Evolutionary conservation across 2,329 filamentous ascomycete species (phyloP).

Genomic region (Pseudogymnoascus sp.): DNA sequence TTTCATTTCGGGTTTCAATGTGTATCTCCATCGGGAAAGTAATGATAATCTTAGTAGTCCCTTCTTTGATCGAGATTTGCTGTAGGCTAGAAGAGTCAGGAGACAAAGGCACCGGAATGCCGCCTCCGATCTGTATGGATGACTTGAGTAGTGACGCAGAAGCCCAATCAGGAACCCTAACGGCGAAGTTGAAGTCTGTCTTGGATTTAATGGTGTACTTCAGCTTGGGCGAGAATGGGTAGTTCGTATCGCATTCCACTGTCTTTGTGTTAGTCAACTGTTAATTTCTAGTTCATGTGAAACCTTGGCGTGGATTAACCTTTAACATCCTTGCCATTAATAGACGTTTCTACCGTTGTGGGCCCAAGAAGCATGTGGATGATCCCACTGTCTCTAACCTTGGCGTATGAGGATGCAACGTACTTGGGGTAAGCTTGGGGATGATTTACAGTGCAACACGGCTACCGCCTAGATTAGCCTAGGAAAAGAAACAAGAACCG

Average conservation of each 20-base stretch:
- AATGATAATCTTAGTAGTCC: conserved; percentile 14
- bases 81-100: conserved; percentile 4
- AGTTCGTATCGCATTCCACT: conserved; percentile 38
- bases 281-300: not conserved
- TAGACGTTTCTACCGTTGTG: conserved; percentile 29
- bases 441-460: conserved; percentile 52
- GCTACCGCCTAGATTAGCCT: conserved; percentile 18
- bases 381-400: conserved; percentile 32
- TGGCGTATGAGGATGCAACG: conserved; percentile 35
- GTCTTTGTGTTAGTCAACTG: conserved; percentile 23
- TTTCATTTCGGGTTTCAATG: conserved; percentile 26
- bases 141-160: conserved; percentile 1
- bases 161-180: conserved; percentile 22
- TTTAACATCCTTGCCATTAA: conserved; percentile 18
- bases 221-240: conserved; percentile 30
- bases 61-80: conserved; percentile 9
- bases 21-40: conserved; percentile 16
- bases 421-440: conserved; percentile 50
- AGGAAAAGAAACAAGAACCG: not conserved
- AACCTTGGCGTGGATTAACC: not conserved
- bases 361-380: conserved; percentile 41
- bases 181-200: conserved; percentile 19
- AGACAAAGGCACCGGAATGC: not conserved
- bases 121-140: conserved; percentile 3
- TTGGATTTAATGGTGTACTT: conserved; percentile 22